Conservation (phyloP, 768 basidiomycete species). For the Boletus rufocinnamomeus region DNA sequence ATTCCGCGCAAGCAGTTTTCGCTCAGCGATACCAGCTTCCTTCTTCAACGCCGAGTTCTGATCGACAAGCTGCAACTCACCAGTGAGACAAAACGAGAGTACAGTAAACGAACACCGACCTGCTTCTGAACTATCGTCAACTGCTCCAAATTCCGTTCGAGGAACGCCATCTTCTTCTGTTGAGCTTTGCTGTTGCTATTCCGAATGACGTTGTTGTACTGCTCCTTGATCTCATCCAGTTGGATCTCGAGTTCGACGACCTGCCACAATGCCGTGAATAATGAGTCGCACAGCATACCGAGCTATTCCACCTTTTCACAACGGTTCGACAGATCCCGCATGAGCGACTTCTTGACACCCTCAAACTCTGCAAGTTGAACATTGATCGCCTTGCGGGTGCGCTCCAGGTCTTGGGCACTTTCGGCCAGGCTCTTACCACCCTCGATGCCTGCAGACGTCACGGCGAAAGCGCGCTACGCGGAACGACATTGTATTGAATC, state of each 20-base stretch:
- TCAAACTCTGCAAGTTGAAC: constrained; percentile 99
- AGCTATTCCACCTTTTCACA: constrained; percentile 84
- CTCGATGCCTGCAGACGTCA: constrained; percentile 95
- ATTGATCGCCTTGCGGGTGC: constrained; percentile 94
- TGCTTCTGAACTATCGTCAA: constrained; percentile 96
- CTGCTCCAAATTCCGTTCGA: constrained; percentile 95
- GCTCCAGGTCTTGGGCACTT: constrained; percentile 95
- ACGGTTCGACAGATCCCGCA: constrained; percentile 98
- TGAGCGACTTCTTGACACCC: constrained; percentile 96
- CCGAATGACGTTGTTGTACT: constrained; percentile 97
- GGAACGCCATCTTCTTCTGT: constrained; percentile 98
- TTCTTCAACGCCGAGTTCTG: constrained; percentile 98
- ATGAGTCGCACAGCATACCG: constrained; percentile 11
- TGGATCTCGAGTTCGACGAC: constrained; percentile 99
- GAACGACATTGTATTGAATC: not conserved
- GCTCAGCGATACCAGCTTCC: constrained; percentile 95
- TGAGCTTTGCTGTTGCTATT: constrained; percentile 99
- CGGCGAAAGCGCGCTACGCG: constrained; percentile 88
- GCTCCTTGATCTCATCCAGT: constrained; percentile 96
- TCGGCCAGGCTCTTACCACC: constrained; percentile 97
- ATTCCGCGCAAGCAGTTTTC: constrained; percentile 93
- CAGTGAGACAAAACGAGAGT: constrained; percentile 8
- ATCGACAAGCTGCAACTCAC: constrained; percentile 79
- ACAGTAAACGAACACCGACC: constrained; percentile 45
- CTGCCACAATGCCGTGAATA: constrained; percentile 43